Base-by-base conservation (phyloP, 2,329 filamentous ascomycete species). In the Hypoxylon sp. region DNA sequence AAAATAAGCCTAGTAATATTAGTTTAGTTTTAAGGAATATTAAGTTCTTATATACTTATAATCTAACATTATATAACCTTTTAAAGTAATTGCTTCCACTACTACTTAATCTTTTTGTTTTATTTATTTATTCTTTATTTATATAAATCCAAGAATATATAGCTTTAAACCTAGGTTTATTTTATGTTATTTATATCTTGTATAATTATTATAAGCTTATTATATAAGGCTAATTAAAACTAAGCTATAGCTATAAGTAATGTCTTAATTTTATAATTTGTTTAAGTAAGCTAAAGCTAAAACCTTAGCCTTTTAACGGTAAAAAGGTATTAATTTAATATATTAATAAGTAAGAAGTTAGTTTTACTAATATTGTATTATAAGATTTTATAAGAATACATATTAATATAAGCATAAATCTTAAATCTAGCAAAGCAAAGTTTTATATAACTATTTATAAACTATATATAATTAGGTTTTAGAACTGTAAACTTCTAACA, bases 321-420 rank as follows among this genome's bases (percentile, higher is more conserved):
- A 50, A 50, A 20, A 20, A 50, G 16, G 22, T 50, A 50, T 50
- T 50, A 33, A 33, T 50, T 33, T 50, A 50, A 50, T 50, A 50
- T 22, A 22, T 50, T 50, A 20, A 50, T 50, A 33, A 33, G 12
- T 20, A 50, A 50, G 12, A 14, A 50, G 16, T 50, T 50, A 32
- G 22, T 33, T 36, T 33, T 50, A 33, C 22, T 50, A 33, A 50
- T 9, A 22, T 50, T 50, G 22, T 14, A 50, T 22, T 22, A 50
- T 32, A 50, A 22, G 4, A 50, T 50, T 50, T 32, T 50, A 33
- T 12, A 14, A 32, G 4, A 50, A 33, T 50, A 50, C 9, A 22
- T 22, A 33, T 50, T 33, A 33, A 50, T 50, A 50, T 33, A 32
- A 50, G 16, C 4, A 22, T 50, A 50, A 33, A 50, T 50, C 16